Percentiles rank a stretch among this genome's conserved stretches.
Conservation (phyloP, 768 basidiomycete genomes). For the Rhodotorula graminis region DNA sequence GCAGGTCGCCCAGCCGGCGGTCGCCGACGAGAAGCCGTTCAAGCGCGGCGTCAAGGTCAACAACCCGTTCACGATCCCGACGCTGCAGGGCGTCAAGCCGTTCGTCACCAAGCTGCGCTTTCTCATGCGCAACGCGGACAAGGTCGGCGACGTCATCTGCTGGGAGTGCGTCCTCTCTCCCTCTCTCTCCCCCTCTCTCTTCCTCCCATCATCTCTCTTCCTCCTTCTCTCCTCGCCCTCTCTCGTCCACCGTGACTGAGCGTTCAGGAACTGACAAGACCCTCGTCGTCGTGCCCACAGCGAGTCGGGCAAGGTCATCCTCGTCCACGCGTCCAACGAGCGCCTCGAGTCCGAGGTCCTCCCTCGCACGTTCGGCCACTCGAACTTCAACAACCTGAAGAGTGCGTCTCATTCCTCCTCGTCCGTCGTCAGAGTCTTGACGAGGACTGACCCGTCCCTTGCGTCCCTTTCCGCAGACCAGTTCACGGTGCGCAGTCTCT, state of each 20-base stretch:
- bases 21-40: neutral
- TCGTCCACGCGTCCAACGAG: neutral
- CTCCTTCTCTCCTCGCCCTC: neutral
- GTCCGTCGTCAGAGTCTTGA: neutral
- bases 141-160: constrained; percentile 1
- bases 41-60: neutral
- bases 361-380: neutral
- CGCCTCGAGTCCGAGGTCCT: neutral
- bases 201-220: neutral
- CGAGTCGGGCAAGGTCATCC: neutral
- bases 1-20: no score
- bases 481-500: constrained; percentile 3
- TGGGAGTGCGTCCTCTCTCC: constrained; percentile 17
- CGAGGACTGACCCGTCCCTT: no score
- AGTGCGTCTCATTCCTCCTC: neutral
- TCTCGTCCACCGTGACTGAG: no score
- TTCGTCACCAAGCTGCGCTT: constrained; percentile 23
- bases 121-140: neutral
- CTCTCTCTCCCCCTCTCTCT: neutral
- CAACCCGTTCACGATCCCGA: neutral
- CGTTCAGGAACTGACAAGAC: no score
- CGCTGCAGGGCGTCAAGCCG: constrained; percentile 19
- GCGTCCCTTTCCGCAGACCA: neutral
- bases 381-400: neutral
- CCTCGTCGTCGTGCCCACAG: neutral